These are phyloP conservation scores for Saccharomyces hybrid DNA, from an alignment of 1,139 yeast genomes.

Conservation along the genomic window DNA sequence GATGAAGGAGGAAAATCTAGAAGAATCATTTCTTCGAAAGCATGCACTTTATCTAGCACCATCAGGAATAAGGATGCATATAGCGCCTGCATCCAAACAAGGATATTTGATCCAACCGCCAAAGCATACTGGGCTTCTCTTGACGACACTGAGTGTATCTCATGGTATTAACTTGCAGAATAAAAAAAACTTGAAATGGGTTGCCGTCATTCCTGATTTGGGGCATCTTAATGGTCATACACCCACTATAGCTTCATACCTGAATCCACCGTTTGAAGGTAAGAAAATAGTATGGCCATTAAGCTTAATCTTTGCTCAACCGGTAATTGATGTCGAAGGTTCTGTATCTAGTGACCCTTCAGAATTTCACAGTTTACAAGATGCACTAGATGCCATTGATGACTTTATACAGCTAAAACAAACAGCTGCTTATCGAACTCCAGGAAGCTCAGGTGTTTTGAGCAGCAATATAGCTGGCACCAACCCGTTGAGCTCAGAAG, in stretches of 20 bases:
- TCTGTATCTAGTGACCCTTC: slow-evolving; percentile 1
- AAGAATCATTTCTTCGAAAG: slow-evolving; percentile 23
- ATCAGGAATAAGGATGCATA: slow-evolving; percentile 64
- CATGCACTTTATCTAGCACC: slow-evolving; percentile 63
- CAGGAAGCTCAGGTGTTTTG: slow-evolving; percentile 24
- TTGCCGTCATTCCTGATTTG: slow-evolving; percentile 58
- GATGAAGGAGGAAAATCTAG: slow-evolving; percentile 18
- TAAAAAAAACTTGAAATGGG: slow-evolving; percentile 41
- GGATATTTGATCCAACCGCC: slow-evolving; percentile 47
- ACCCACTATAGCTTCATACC: slow-evolving; percentile 49
- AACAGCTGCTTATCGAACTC: slow-evolving; percentile 34
- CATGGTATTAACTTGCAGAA: slow-evolving; percentile 43
- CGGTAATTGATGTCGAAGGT: slow-evolving; percentile 11
- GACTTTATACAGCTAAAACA: slow-evolving; percentile 34
- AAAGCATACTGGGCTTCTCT: slow-evolving; percentile 42
- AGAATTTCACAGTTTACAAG: slow-evolving; percentile 18
- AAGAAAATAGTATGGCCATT: slow-evolving; percentile 68
- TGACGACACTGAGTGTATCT: slow-evolving; percentile 44
- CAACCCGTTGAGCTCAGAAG: slow-evolving; percentile 30
- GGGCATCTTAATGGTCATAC: slow-evolving; percentile 63
- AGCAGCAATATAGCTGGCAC: slow-evolving; percentile 20
- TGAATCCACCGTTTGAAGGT: slow-evolving; percentile 46
- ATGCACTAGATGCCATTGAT: slow-evolving; percentile 33
- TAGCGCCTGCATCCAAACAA: slow-evolving; percentile 20
- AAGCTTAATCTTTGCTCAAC: slow-evolving; percentile 53